Percentiles rank a stretch among this genome's conserved stretches.
Conservation (phyloP, 169 alveolate genomes). For the Theileria orientalis region DNA sequence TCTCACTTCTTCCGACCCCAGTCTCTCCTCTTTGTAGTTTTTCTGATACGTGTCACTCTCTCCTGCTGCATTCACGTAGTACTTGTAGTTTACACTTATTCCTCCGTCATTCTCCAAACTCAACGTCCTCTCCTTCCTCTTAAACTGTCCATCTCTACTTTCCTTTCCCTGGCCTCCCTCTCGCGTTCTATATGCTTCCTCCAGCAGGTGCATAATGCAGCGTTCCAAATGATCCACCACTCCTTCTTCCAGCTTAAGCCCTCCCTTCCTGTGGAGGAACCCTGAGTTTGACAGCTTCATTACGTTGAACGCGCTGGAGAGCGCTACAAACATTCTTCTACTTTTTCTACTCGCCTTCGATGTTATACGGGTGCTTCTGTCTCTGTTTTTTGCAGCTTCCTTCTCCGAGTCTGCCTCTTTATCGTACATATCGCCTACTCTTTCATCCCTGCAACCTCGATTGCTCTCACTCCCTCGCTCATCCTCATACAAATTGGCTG, state of each 20-base stretch:
- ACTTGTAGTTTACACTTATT: background rate
- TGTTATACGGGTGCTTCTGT: too few species aligned
- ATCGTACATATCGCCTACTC: too few species aligned
- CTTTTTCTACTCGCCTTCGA: background rate
- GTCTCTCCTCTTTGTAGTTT: too few species aligned
- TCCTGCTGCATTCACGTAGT: background rate
- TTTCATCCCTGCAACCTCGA: too few species aligned
- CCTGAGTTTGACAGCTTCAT: background rate
- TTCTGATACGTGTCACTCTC: too few species aligned
- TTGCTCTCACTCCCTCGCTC: too few species aligned
- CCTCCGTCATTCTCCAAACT: slow-evolving; percentile 2
- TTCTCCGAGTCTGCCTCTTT: too few species aligned
- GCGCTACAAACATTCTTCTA: background rate
- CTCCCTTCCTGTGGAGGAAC: background rate
- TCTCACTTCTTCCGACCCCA: too few species aligned
- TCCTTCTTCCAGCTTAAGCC: background rate
- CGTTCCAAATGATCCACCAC: background rate
- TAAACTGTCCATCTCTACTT: background rate
- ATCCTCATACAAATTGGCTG: background rate
- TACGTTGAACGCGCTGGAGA: background rate
- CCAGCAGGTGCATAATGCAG: background rate
- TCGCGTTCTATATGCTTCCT: background rate
- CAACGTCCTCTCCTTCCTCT: background rate
- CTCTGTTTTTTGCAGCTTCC: too few species aligned
- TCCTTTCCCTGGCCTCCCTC: background rate